These are phyloP conservation scores for Lizanozyma gosingica DNA, from an alignment of 1,139 yeast species.

Conservation along the genomic window DNA sequence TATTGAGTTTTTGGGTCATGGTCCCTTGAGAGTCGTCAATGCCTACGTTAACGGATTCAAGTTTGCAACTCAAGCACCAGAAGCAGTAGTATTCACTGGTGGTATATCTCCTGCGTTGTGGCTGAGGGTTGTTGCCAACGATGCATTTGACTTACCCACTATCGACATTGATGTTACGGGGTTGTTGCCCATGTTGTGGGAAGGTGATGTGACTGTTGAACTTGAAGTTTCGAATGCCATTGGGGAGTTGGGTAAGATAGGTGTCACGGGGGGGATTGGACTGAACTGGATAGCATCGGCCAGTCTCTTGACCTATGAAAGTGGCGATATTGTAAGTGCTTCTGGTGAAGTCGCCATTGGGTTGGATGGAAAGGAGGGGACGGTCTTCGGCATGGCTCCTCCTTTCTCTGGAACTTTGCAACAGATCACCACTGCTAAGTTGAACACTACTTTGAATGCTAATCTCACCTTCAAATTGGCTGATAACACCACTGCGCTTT, in stretches of 20 bases:
- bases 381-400: constrained; percentile 17
- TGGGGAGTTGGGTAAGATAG: constrained; percentile 22
- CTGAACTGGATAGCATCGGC: constrained; percentile 66
- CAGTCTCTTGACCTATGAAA: constrained; percentile 57
- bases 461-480: constrained; percentile 23
- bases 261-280: constrained; percentile 28
- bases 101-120: constrained; percentile 73
- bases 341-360: constrained; percentile 28
- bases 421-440: constrained; percentile 28
- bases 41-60: constrained; percentile 42
- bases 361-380: constrained; percentile 5
- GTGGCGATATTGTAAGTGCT: constrained; percentile 24
- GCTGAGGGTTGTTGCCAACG: constrained; percentile 66
- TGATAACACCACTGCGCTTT: constrained; percentile 22
- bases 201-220: constrained; percentile 21
- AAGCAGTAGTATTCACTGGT: constrained; percentile 62
- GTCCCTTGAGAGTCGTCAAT: constrained; percentile 50
- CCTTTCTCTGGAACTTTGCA: constrained; percentile 25
- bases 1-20: constrained; percentile 46
- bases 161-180: constrained; percentile 62
- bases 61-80: constrained; percentile 44
- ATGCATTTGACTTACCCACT: constrained; percentile 64
- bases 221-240: constrained; percentile 54
- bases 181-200: constrained; percentile 56
- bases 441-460: constrained; percentile 21